Evolutionary conservation across 129 eudicot genomes (phyloP).

Genomic region (Arctium lappa): DNA sequence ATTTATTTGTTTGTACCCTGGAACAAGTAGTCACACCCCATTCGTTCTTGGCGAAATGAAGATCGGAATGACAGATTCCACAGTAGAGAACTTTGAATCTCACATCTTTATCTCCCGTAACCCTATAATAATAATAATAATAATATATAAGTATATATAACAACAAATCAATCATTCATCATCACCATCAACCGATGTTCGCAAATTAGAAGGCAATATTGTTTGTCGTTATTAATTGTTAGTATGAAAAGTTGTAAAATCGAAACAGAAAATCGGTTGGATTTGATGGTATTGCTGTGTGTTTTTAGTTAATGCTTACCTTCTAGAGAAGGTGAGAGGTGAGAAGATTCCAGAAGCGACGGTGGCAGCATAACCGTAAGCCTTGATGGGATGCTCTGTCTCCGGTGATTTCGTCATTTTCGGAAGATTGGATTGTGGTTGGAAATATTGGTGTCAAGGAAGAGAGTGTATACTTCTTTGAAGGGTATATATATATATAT

Average conservation of each 20-base stretch:
- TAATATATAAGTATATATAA: background rate
- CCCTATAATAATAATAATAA: background rate
- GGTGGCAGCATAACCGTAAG: slow-evolving; percentile 24
- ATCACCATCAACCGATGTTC: background rate
- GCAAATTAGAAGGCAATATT: background rate
- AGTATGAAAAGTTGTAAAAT: too few relatives aligned
- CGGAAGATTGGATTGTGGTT: background rate
- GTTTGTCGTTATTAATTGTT: too few relatives aligned
- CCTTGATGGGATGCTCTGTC: slow-evolving; percentile 12
- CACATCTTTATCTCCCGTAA: background rate
- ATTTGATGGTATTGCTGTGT: background rate
- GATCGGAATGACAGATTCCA: background rate
- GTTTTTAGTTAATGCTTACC: slow-evolving; percentile 5
- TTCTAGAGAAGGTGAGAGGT: slow-evolving; percentile 26
- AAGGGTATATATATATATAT: too few relatives aligned
- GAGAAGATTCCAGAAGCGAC: slow-evolving; percentile 23
- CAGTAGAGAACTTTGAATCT: background rate
- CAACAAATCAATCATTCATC: background rate
- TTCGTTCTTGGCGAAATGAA: slow-evolving; percentile 13
- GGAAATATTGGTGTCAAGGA: background rate
- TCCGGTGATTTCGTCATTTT: slow-evolving; percentile 32
- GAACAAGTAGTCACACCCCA: slow-evolving; percentile 20
- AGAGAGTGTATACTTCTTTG: background rate
- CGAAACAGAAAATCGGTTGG: background rate
- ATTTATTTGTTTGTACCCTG: slow-evolving; percentile 2